Evolutionary conservation across 2,329 filamentous ascomycete species (phyloP).

Genomic region (Fusarium caatingaense): DNA sequence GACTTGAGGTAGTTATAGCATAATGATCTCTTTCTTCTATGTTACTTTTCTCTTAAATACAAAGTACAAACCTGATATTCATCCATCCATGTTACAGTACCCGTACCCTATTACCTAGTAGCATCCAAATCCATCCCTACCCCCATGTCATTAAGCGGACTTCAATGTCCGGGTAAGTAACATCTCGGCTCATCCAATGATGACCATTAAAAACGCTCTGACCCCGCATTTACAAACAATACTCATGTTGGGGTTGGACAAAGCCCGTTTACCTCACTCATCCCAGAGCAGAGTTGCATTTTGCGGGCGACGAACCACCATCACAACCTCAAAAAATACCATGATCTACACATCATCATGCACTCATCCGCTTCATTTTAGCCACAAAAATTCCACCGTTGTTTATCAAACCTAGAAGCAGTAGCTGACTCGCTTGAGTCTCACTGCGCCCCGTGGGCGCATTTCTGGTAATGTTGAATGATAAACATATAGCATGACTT

Average conservation of each 20-base stretch:
- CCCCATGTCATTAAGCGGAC: conserved; percentile 36
- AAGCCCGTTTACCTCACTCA: conserved; percentile 33
- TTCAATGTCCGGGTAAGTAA: conserved; percentile 41
- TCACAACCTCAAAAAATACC: conserved; percentile 17
- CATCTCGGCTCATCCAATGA: conserved; percentile 33
- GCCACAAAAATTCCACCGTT: conserved; percentile 28
- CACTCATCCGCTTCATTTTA: conserved; percentile 16
- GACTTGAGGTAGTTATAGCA: background rate
- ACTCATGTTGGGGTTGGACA: conserved; percentile 28
- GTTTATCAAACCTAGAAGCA: conserved; percentile 15
- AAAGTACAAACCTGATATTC: background rate
- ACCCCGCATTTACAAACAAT: conserved; percentile 34
- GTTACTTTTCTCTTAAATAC: background rate
- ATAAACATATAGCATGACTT: conserved; percentile 12
- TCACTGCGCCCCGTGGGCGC: conserved; percentile 30
- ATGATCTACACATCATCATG: conserved; percentile 35
- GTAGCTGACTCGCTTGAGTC: conserved; percentile 17
- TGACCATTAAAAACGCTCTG: conserved; percentile 7
- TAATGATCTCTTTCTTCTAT: background rate
- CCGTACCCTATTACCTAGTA: background rate
- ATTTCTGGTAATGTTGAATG: conserved; percentile 7
- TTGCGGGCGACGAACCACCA: conserved; percentile 19
- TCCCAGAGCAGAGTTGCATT: conserved; percentile 4
- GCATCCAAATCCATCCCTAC: background rate
- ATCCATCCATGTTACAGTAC: background rate